These are phyloP conservation scores for Plasmodium reichenowi DNA, from an alignment of 169 alveolate genomes.

Conservation along the genomic window DNA sequence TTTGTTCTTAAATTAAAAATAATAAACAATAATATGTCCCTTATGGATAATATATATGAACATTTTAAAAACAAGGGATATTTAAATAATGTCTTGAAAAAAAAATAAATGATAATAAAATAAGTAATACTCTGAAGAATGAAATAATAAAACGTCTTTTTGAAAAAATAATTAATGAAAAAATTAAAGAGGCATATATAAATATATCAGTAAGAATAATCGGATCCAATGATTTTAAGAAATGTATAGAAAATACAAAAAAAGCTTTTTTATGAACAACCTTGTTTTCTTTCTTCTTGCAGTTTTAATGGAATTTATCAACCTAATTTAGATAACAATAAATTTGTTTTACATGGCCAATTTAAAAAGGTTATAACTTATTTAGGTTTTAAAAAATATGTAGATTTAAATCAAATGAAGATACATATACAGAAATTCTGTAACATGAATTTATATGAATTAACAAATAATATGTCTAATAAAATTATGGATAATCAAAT, in stretches of 20 bases:
- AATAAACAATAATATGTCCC: neutral
- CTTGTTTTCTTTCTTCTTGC: neutral
- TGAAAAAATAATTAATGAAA: neutral
- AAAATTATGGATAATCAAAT: neutral
- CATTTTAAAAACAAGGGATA: neutral
- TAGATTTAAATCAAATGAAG: neutral
- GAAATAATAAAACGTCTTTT: neutral
- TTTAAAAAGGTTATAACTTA: neutral
- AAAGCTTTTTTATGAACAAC: slow-evolving; percentile 1
- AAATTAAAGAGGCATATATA: neutral
- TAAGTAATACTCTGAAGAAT: neutral
- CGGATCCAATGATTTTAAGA: neutral
- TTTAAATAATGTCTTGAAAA: neutral
- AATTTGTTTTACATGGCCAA: neutral
- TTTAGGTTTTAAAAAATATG: slow-evolving; percentile 3
- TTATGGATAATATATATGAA: slow-evolving; percentile 7
- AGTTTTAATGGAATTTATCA: slow-evolving; percentile 1
- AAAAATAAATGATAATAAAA: neutral
- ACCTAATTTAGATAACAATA: slow-evolving; percentile 1
- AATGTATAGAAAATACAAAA: neutral
- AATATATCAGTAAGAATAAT: neutral
- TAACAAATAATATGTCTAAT: neutral
- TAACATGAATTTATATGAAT: neutral
- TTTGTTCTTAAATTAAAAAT: neutral
- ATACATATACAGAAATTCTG: neutral